Base-by-base conservation (phyloP, 192 early-diverging fungal genomes). In the Coemansia sp. region DNA sequence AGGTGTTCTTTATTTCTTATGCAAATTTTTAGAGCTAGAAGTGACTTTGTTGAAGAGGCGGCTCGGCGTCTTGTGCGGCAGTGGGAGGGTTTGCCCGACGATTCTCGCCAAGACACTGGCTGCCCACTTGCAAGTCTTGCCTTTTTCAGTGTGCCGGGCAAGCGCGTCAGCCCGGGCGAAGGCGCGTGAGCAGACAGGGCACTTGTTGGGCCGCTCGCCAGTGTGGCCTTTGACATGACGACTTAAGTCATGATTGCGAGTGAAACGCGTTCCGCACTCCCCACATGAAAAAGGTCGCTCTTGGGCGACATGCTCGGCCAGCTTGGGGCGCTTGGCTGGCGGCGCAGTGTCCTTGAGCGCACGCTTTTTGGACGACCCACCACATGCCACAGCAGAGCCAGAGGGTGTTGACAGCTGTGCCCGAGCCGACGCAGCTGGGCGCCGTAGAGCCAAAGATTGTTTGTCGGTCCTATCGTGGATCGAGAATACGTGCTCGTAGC, bases 201-300 rank as follows among this genome's bases (percentile, higher is more conserved):
- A 91, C 65, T 84, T 69, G 70, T 87, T 89, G 10, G 87, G 90
- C 12, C 87, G 85, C 10, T 80, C 84, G 0, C 87, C 87, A 2
- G 86, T 74, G 55, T 92, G 90, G 39, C 90, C 87, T 62, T 89
- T 88, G 55, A 85, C 85, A 74, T 95, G 94, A 6, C 93, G 78
- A 66, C 89, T 87, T 8, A 92, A 84, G 62, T 95, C 93, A 66
- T 95, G 92, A 69, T 93, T 90, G 63, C 94, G 81, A 40, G 86
- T 86, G 64, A 95, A 95, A 16, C 91, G 80, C 68, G 0, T 91
- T n/a, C n/a, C n/a, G n/a, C n/a, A n/a, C n/a, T n/a, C n/a, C n/a
- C n/a, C n/a, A n/a, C n/a, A n/a, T n/a, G n/a, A n/a, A n/a, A n/a
- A n/a, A n/a, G n/a, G 91, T 15, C 92, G 85, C 64, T 91, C 90